Base-by-base conservation (phyloP, 768 basidiomycete species). In the Termitomyces sp. region DNA sequence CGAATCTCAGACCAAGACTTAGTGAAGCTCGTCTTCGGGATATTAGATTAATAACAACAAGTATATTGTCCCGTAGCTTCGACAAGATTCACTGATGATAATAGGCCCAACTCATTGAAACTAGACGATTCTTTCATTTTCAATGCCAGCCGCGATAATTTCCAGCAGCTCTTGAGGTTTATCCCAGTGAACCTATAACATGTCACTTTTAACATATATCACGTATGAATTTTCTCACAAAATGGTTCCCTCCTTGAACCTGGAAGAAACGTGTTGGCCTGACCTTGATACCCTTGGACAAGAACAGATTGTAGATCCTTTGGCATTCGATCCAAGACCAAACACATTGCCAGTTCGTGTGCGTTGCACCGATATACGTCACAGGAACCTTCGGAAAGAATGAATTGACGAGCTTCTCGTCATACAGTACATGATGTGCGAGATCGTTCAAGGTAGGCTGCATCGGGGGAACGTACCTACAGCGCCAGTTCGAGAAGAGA, bases 351-450 rank as follows among this genome's bases (percentile, higher is more conserved):
- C 51, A 57, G 33, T n/a, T 47, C 2, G 56, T 45, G 43, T 30
- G 43, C 2, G 44, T 57, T n/a, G 38, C 45, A 3, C 38, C 31
- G 9, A 57, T 42, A 17, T 26, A 47, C 9, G 44, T 41, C 28
- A 57, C 51, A 31, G 37, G 38, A n/a, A 53, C 45, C 7, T 53
- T 35, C 14, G 56, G 45, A 47, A 52, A 60, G 14, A 38, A 15
- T 3, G 49, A 48, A 14, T 48, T 17, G 15, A 31, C 14, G 10
- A 46, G 14, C 4, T 54, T 45, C 28, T 60, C 62, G n/a, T 68
- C 58, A 31, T 64, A 69, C 1, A 70, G 42, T 6, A 54, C 63
- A 1, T 47, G 43, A 19, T 66, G 55, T 5, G 63, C 37, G 40
- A 64, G 57, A 26, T 63, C 57, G 3, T 43, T 31, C 43, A 14